phyloP scores from a whole-genome alignment of 202 grass and related monocot species.

The Alloteropsis angusta region DNA sequence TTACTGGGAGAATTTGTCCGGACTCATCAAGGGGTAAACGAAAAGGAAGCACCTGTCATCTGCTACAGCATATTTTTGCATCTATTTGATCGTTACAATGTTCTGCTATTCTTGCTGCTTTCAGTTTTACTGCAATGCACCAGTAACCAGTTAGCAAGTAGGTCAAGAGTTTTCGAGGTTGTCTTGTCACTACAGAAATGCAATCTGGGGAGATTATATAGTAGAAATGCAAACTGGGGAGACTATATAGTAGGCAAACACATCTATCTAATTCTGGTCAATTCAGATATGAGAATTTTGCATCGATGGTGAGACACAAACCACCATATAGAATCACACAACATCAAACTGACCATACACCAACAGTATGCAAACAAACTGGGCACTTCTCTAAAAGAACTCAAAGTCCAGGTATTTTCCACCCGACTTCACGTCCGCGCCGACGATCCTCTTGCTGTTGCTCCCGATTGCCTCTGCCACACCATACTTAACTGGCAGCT shows the following conservation, averaged over 20 bases:
- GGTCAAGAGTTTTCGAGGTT: not conserved
- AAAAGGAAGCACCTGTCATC: not conserved
- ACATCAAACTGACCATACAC: conserved; percentile 27
- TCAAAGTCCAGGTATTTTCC: conserved; percentile 95
- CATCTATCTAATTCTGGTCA: conserved; percentile 25
- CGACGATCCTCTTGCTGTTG: conserved; percentile 46
- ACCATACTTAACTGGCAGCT: conserved; percentile 56
- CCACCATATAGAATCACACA: conserved; percentile 21
- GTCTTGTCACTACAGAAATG: not conserved
- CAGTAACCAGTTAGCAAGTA: not conserved
- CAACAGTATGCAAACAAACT: conserved; percentile 23
- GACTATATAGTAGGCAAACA: not conserved
- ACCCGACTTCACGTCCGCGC: conserved; percentile 43
- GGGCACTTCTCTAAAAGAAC: conserved; percentile 64
- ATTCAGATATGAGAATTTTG: conserved; percentile 23
- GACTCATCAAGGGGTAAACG: not conserved
- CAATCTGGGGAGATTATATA: not conserved
- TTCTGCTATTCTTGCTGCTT: not conserved
- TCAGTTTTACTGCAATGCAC: not conserved
- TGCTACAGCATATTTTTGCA: not conserved
- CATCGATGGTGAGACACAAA: conserved; percentile 10
- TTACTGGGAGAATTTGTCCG: not conserved
- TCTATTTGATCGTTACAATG: not conserved
- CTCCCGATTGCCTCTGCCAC: conserved; percentile 32
- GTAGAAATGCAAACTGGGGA: not conserved